Evolutionary conservation across 768 basidiomycete genomes (phyloP), one percentile per base, ranked within the genome.

Genomic region (Austroboletus eburneus): DNA sequence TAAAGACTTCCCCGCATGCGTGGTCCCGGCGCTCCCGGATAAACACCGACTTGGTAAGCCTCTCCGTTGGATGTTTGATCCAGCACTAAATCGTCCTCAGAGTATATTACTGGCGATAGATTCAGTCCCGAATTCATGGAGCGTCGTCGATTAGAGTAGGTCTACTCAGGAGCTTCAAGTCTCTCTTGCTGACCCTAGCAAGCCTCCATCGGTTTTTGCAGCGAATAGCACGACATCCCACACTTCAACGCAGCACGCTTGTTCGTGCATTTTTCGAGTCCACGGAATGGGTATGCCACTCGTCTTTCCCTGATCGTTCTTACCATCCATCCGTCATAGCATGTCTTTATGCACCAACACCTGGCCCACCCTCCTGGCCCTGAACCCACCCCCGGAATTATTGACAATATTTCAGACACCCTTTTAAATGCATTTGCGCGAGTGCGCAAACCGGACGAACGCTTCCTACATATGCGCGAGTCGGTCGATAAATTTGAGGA

Each of bases 61-160:
- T 39, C 14, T 6, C 21, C 24, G 46, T 17, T 20, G 13, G 24
- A 32, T 40, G n/a, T 3, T 40, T 16, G 24, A 23, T 3, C 30
- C 34, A 5, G 8, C 30, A 35, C 42, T 55, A 36, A 58, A 34
- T 50, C 39, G 33, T 20, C 21, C 27, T 29, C 55, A 96, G 96
- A 98, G 68, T 99, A 99, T 63, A 80, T 99, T 46, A 97, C 95
- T 22, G 96, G 96, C 12, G 96, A 98, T 68, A 77, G 96, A 51
- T 99, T 99, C 69, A 92, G 92, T 55, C 84, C 87, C 9, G 96
- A 98, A 59, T 99, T 99, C 58, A 89, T 98, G 79, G 95, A 99
- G 65, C 81, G 89, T 34, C 77, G 96, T 54, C 77, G 94, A 57
- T 67, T 81, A 52, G 91, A 95, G 91, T 94, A 65, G 65, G 87